Evolutionary conservation across 2,329 filamentous ascomycete genomes (phyloP), one percentile per base, ranked within the genome.

Genomic region (Talaromyces sp.): DNA sequence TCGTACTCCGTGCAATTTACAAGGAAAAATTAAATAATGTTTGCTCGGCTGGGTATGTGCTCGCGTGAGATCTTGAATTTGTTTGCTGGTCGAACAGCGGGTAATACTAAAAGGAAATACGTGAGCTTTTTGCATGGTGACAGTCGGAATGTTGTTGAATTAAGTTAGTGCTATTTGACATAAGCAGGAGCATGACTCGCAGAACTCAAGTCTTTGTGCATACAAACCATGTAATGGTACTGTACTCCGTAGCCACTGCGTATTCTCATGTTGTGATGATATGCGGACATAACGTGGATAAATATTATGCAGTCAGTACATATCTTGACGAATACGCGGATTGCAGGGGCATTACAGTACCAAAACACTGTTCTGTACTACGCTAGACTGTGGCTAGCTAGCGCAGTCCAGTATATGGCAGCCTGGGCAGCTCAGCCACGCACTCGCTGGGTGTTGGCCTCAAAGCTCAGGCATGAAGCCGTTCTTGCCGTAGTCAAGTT

Each of bases 401-500:
- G 37, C 7, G 37, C 35, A 59, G 45, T 5, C 37, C 37, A 22
- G 22, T 43, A 45, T 13, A 24, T 59, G 56, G 56, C 37, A 43
- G 56, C 56, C 56, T 58, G 56, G 56, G 52, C 52, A 22, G 33
- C 39, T 43, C 37, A 59, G 56, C 56, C 56, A 59, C 56, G 37
- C 35, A 31, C 22, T 14, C 7, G 7, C 27, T 31, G 27, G 3
- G 19, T 13, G 10, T 31, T 59, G 19, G 56, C 56, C 56, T 59
- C 19, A 59, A 5, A 11, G 22, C 14, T 59, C 56, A 59, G 56
- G 56, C 56, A 59, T n/a, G 16, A 8, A 45, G 37, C 56, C 35
- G 56, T 43, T 45, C 9, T 59, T 59, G 56, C 56, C 37, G 56
- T 24, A 22, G 11, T 14, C 16, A 13, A 16, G n/a, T 47, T n/a